Base-by-base conservation (phyloP, 371 early-diverging fungal species). In the Mucor plumbeus region DNA sequence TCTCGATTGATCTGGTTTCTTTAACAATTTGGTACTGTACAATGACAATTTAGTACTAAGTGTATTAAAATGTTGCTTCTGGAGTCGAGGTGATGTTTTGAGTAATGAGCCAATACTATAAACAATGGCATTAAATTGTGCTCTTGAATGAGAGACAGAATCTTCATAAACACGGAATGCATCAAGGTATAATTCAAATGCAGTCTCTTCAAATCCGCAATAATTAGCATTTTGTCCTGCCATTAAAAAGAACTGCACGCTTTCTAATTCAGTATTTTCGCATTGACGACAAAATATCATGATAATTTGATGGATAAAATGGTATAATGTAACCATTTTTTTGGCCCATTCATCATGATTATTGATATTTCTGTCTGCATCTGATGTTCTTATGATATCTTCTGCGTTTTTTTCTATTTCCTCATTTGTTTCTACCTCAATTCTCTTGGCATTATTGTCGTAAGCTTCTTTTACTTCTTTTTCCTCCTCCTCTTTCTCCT, bases 141-240 rank as follows among this genome's bases (percentile, higher is more conserved):
- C 90, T 68, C 89, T 88, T 43, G 95, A 93, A 59, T 96, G 95
- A 41, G 92, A 91, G 35, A 97, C 91, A 19, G 90, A 86, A 66
- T 97, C 95, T 75, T 97, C 99, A 74, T 96, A 98, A 39, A 95
- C 87, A 3, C 92, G 91, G 64, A 97, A 92, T 21, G 97, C 97
- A 81, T 96, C 92, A 10, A 95, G 93, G 77, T 95, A 90, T 80
- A 97, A 95, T 70, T 96, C 96, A 77, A 97, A 96, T 4, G 91
- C 88, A 14, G 92, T 84, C 64, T 96, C 95, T 69, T 97, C 96
- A 70, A 94, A 87, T 0, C 91, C 90, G 36, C 85, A 84, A 71
- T 91, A 90, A 65, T 92, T 92, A 10, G 96, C 94, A 26, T 88
- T 87, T 68, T 93, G 90, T 0, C 93, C 97, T 0, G 94, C 92